These are phyloP conservation scores for Apiotrichum domesticum DNA, from an alignment of 1,284 basidiomycete species.

Conservation along the genomic window DNA sequence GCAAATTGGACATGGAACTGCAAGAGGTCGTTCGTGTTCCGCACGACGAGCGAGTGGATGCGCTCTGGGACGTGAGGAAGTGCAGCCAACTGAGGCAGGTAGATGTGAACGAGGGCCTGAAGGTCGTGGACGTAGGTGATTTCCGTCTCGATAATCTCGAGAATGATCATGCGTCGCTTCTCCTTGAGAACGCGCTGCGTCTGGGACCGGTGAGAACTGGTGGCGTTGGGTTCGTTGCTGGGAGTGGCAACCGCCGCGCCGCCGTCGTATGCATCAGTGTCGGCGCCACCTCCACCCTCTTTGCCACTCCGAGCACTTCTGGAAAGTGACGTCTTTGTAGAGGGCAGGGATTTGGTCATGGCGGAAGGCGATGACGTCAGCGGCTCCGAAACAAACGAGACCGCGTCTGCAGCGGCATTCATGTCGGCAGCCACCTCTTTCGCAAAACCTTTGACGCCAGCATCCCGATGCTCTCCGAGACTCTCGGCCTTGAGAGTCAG, in stretches of 20 bases:
- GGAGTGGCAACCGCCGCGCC: background rate
- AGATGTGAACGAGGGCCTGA: slow-evolving; percentile 60
- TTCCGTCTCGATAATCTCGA: slow-evolving; percentile 79
- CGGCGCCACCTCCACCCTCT: slow-evolving; percentile 18
- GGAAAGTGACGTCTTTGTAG: slow-evolving; percentile 45
- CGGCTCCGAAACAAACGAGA: slow-evolving; percentile 14
- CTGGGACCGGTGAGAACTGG: background rate
- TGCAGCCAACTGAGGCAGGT: slow-evolving; percentile 48
- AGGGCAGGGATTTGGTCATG: slow-evolving; percentile 37
- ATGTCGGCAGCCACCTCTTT: slow-evolving; percentile 4
- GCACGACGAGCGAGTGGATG: slow-evolving; percentile 51
- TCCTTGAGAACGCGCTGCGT: slow-evolving; percentile 17
- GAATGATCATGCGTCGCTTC: slow-evolving; percentile 38
- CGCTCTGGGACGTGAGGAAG: slow-evolving; percentile 41
- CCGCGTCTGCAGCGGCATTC: slow-evolving; percentile 19
- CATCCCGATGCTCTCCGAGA: slow-evolving; percentile 1
- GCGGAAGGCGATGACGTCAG: slow-evolving; percentile 32
- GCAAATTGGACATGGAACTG: slow-evolving; percentile 63
- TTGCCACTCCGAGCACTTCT: slow-evolving; percentile 41
- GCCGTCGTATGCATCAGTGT: background rate
- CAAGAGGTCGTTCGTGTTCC: slow-evolving; percentile 70
- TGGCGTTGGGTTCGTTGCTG: background rate
- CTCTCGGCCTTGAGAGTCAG: slow-evolving; percentile 3
- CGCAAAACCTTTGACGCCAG: background rate
- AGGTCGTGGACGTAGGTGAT: slow-evolving; percentile 71